Percentiles rank a stretch among this genome's conserved stretches.
Conservation (phyloP, 192 early-diverging fungal genomes). For the Coemansia sp. region DNA sequence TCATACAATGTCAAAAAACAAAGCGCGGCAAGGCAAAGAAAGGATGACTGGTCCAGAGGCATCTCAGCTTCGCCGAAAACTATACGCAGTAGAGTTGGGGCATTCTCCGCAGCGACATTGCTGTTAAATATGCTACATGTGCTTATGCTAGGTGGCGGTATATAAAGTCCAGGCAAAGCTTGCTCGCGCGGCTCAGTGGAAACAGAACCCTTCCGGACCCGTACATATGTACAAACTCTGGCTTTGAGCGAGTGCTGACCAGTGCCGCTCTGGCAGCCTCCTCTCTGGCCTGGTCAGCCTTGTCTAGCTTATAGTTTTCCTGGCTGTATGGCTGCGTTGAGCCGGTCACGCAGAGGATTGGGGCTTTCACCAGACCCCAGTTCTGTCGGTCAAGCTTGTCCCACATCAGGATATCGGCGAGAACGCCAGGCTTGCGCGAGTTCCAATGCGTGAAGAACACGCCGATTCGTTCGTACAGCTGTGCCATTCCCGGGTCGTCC, state of each 20-base stretch:
- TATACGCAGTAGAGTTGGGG: not conserved
- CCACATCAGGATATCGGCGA: slow-evolving; percentile 38
- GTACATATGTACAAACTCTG: slow-evolving; percentile 38
- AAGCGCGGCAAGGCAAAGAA: not conserved
- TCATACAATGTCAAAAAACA: not conserved
- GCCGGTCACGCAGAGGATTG: slow-evolving; percentile 38
- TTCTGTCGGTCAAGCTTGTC: slow-evolving; percentile 28
- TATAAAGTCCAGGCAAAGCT: slow-evolving; percentile 45
- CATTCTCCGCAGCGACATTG: not conserved
- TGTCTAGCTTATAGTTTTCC: not conserved
- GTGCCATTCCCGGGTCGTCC: slow-evolving; percentile 44
- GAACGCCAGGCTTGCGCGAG: slow-evolving; percentile 36
- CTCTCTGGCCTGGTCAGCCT: slow-evolving; percentile 16
- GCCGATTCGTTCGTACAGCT: slow-evolving; percentile 49
- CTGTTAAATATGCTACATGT: not conserved
- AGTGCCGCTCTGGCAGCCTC: slow-evolving; percentile 37
- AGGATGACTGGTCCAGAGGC: not conserved
- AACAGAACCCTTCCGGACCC: slow-evolving; percentile 42
- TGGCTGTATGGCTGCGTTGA: not conserved
- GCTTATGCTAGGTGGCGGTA: slow-evolving; percentile 14
- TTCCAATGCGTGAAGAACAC: slow-evolving; percentile 49
- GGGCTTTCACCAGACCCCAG: slow-evolving; percentile 37
- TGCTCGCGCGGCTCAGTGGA: slow-evolving; percentile 29
- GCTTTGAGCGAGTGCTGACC: slow-evolving; percentile 22
- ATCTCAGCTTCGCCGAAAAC: not conserved